Conservation (phyloP, 2,329 filamentous ascomycete species). For the Penicillium sclerotigenum region DNA sequence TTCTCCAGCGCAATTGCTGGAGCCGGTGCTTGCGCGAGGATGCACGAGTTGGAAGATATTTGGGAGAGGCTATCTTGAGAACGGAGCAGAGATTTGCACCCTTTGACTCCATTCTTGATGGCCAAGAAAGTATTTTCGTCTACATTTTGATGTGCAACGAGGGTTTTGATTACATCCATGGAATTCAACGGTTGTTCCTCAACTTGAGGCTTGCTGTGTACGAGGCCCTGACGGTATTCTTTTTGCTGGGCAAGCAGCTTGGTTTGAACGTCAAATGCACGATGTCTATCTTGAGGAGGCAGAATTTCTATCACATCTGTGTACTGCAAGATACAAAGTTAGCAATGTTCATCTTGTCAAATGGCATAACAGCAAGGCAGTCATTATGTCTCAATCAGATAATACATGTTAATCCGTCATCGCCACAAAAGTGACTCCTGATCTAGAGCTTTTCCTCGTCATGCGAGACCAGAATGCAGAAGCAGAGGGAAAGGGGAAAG, state of each 20-base stretch:
- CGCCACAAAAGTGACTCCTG: conserved; percentile 62
- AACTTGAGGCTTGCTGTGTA: conserved; percentile 33
- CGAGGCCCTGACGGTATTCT: conserved; percentile 29
- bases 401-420: conserved; percentile 63
- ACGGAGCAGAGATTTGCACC: conserved; percentile 38
- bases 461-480: conserved; percentile 34
- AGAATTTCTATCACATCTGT: conserved; percentile 20
- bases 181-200: conserved; percentile 60
- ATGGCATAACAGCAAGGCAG: conserved; percentile 14
- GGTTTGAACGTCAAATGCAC: conserved; percentile 31
- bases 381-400: conserved; percentile 47
- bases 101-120: conserved; percentile 41
- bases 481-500: neutral
- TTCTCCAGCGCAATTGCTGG: conserved; percentile 70
- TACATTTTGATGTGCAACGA: conserved; percentile 64
- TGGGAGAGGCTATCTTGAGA: conserved; percentile 28
- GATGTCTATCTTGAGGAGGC: conserved; percentile 25
- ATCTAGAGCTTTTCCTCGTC: conserved; percentile 73
- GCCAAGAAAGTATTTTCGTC: conserved; percentile 50
- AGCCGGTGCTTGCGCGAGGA: conserved; percentile 50
- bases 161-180: conserved; percentile 53
- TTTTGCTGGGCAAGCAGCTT: conserved; percentile 32
- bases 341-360: conserved; percentile 22
- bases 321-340: conserved; percentile 25
- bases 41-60: conserved; percentile 40